These are phyloP conservation scores for Linnemannia schmuckeri DNA, from an alignment of 192 early-diverging fungal genomes.

Conservation along the genomic window DNA sequence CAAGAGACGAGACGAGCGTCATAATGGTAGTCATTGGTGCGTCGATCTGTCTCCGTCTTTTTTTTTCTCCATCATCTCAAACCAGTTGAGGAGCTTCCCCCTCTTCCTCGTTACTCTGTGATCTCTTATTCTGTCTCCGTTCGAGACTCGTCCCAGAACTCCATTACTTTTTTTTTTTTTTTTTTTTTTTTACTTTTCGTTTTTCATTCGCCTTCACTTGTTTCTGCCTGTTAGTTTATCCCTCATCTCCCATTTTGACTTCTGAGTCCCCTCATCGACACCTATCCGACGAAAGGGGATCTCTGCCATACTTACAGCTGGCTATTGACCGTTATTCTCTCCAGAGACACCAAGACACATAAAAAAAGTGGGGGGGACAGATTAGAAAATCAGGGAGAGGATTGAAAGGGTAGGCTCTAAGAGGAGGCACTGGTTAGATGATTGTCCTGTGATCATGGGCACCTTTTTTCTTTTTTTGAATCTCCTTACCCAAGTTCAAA, in stretches of 20 bases:
- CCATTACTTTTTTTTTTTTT: neutral
- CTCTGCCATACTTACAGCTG: neutral
- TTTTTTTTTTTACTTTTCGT: neutral
- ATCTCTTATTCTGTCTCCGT: neutral
- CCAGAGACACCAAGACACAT: neutral
- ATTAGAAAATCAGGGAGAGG: neutral
- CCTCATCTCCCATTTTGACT: neutral
- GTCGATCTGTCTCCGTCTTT: constrained; percentile 1
- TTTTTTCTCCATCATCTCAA: neutral
- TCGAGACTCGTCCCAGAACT: neutral
- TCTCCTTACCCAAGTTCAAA: neutral
- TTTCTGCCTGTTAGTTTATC: neutral
- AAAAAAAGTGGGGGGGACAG: neutral
- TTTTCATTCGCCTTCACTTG: neutral
- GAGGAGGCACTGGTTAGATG: neutral
- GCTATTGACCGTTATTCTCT: neutral
- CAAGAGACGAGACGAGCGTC: neutral
- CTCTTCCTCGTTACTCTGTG: neutral
- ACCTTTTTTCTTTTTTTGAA: neutral
- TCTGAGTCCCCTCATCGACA: neutral
- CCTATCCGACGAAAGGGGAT: neutral
- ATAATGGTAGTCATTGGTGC: neutral
- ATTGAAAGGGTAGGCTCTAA: neutral
- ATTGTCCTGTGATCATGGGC: neutral
- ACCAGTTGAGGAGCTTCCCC: neutral